phyloP scores from a whole-genome alignment of 306 rosid species.

The Vicia faba region DNA sequence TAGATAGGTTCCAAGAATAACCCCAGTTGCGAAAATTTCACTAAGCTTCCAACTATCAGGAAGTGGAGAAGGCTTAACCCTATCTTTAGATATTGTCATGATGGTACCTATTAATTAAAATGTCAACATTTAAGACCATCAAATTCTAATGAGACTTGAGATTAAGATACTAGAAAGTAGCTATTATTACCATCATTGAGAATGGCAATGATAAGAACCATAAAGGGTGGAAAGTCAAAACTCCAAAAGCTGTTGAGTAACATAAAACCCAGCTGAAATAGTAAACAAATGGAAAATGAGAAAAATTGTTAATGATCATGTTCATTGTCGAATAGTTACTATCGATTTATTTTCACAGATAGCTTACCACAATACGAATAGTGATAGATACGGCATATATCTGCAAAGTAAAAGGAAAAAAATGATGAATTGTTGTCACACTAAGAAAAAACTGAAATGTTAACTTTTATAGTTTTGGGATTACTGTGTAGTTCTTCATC shows the following conservation, averaged over 20 bases:
- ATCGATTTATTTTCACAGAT: neutral
- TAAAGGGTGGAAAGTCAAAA: constrained; percentile 78
- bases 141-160: neutral
- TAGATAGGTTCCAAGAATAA: constrained; percentile 63
- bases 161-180: constrained; percentile 26
- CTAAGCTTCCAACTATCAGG: constrained; percentile 82
- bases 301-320: constrained; percentile 27
- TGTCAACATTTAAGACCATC: constrained; percentile 22
- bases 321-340: constrained; percentile 21
- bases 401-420: constrained; percentile 38
- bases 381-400: constrained; percentile 85
- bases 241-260: constrained; percentile 63
- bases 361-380: constrained; percentile 76
- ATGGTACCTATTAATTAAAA: constrained; percentile 57
- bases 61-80: constrained; percentile 72
- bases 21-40: constrained; percentile 74
- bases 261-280: constrained; percentile 68
- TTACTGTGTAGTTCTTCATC: constrained; percentile 83
- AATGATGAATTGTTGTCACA: constrained; percentile 24
- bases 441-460: neutral
- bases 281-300: constrained; percentile 20
- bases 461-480: neutral
- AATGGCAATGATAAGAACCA: constrained; percentile 78
- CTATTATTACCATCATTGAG: constrained; percentile 71
- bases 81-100: constrained; percentile 81